These are phyloP conservation scores for Pseudodiploospora longispora DNA, from an alignment of 2,329 filamentous ascomycete genomes.

Conservation along the genomic window DNA sequence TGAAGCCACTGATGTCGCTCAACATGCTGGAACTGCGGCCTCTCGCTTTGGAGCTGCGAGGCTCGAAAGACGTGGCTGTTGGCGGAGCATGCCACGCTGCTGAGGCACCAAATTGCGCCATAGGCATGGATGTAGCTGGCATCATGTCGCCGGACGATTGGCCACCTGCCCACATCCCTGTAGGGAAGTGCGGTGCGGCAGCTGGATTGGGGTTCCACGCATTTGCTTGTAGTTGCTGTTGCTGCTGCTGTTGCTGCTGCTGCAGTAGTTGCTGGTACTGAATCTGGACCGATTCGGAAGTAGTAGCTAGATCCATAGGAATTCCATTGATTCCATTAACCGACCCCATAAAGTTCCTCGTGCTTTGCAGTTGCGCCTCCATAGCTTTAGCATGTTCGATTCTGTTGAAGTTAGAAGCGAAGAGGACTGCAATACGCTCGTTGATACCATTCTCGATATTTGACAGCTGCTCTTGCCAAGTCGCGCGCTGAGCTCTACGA, in stretches of 20 bases:
- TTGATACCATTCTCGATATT: conserved; percentile 39
- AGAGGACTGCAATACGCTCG: conserved; percentile 34
- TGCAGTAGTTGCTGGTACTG: conserved; percentile 1
- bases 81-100: conserved; percentile 29
- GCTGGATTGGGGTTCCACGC: conserved; percentile 28
- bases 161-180: conserved; percentile 20
- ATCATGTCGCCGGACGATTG: conserved; percentile 24
- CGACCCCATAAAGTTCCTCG: conserved; percentile 24
- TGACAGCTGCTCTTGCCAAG: conserved; percentile 38
- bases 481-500: conserved; percentile 41
- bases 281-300: no score
- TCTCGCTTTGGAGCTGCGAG: conserved; percentile 34
- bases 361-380: conserved; percentile 24
- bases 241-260: not conserved
- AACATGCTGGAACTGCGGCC: conserved; percentile 61
- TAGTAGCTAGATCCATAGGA: no score
- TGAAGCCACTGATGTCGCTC: conserved; percentile 59
- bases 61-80: conserved; percentile 27
- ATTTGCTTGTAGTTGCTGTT: not conserved
- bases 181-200: conserved; percentile 24
- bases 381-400: conserved; percentile 22
- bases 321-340: conserved; percentile 18
- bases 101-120: conserved; percentile 21
- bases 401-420: conserved; percentile 20
- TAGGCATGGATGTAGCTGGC: conserved; percentile 21